These are phyloP conservation scores for Actinidia chinensis DNA, from an alignment of 179 eudicot species.

Conservation along the genomic window DNA sequence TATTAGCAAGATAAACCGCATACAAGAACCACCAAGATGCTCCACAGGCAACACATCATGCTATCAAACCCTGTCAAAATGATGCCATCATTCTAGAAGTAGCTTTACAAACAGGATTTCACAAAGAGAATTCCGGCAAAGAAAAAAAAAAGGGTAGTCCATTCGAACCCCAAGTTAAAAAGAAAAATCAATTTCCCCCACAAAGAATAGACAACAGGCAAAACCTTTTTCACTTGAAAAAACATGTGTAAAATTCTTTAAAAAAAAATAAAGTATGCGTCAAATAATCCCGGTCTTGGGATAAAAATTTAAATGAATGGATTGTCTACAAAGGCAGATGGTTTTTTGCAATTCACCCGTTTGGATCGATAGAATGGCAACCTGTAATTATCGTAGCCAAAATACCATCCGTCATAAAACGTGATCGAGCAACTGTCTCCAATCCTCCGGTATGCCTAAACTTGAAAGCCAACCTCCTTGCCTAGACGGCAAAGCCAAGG, in stretches of 20 bases:
- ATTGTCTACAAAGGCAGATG: neutral
- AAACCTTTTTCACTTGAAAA: no score
- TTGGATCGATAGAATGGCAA: slow-evolving; percentile 15
- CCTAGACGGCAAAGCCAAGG: slow-evolving; percentile 79
- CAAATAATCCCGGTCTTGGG: no score
- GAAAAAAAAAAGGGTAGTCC: neutral
- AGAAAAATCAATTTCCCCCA: no score
- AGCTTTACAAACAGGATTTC: neutral
- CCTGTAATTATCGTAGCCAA: slow-evolving; percentile 90
- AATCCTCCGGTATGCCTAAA: slow-evolving; percentile 68
- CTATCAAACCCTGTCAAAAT: slow-evolving; percentile 11
- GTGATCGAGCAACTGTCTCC: slow-evolving; percentile 79
- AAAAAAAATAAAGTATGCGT: no score
- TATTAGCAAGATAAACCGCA: neutral
- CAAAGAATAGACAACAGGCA: no score
- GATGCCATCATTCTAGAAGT: neutral
- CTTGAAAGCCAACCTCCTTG: slow-evolving; percentile 94
- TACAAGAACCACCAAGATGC: neutral
- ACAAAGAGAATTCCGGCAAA: neutral
- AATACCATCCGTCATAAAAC: slow-evolving; percentile 95
- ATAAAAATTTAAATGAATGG: neutral
- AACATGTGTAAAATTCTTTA: no score
- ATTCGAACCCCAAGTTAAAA: neutral
- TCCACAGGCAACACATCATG: slow-evolving; percentile 6
- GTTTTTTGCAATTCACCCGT: neutral